A percentile compares a stretch with the other conserved stretches of the same genome.
phyloP scores from a whole-genome alignment of 331 rosid genomes.

The Quercus tomentella region DNA sequence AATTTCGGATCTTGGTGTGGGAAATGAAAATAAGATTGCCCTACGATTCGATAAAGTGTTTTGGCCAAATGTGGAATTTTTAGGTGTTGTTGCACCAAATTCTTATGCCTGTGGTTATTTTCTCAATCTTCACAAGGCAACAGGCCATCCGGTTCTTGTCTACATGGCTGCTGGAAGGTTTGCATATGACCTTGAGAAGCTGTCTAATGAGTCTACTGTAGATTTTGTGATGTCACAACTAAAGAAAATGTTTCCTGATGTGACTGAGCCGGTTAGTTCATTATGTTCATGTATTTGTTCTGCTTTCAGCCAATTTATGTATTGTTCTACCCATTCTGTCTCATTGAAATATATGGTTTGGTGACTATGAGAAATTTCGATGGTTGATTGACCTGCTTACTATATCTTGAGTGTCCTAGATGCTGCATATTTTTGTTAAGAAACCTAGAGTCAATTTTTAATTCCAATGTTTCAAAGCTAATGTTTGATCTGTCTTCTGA shows the following conservation, averaged over 20 bases:
- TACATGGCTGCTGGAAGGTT: constrained; percentile 82
- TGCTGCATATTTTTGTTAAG: neutral
- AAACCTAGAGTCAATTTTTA: neutral
- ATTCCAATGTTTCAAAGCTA: neutral
- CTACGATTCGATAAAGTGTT: constrained; percentile 51
- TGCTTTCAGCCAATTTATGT: neutral
- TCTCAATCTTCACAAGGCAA: constrained; percentile 79
- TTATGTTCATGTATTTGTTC: neutral
- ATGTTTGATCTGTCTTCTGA: neutral
- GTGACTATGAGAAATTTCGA: neutral
- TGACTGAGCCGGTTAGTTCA: constrained; percentile 56
- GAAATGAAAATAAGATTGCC: constrained; percentile 76
- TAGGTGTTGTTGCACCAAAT: constrained; percentile 63
- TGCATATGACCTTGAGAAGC: constrained; percentile 65
- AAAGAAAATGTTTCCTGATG: constrained; percentile 67
- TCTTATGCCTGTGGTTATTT: constrained; percentile 73
- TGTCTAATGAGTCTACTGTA: constrained; percentile 40
- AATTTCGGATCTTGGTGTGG: constrained; percentile 74
- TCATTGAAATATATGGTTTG: neutral
- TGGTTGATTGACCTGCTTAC: neutral
- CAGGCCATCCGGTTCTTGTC: constrained; percentile 69
- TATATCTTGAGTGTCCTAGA: neutral
- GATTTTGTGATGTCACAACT: constrained; percentile 57
- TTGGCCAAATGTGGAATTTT: constrained; percentile 75
- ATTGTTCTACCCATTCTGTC: neutral